These are phyloP conservation scores for Irpex rosettiformis DNA, from an alignment of 1,284 basidiomycete species.

Conservation along the genomic window DNA sequence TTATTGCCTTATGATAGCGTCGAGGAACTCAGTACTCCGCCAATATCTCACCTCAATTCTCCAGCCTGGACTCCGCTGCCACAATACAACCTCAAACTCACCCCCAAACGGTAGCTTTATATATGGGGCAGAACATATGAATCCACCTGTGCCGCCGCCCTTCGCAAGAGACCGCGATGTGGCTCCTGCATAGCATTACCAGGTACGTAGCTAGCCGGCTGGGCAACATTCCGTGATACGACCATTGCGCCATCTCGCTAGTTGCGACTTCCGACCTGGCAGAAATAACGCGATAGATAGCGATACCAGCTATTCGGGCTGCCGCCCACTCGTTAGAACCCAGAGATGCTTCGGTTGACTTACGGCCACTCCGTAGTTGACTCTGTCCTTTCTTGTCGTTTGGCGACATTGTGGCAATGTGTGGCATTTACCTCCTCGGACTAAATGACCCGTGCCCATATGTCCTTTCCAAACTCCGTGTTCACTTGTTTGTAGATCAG, in stretches of 20 bases:
- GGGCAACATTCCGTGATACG: neutral
- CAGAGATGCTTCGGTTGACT: neutral
- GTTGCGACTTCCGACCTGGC: neutral
- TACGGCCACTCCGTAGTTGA: neutral
- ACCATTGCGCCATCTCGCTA: neutral
- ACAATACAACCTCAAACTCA: neutral
- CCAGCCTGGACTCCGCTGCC: neutral
- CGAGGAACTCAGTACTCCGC: neutral
- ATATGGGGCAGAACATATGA: neutral
- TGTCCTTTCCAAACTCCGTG: neutral
- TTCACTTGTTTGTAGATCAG: neutral
- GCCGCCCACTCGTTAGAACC: neutral
- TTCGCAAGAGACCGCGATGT: neutral
- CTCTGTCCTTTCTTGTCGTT: neutral
- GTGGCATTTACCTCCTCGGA: neutral
- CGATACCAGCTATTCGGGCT: neutral
- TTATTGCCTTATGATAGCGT: neutral
- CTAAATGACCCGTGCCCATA: neutral
- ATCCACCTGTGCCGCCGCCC: neutral
- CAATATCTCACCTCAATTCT: neutral
- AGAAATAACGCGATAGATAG: neutral
- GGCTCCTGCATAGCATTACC: neutral
- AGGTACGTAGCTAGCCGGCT: neutral
- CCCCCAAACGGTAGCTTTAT: neutral
- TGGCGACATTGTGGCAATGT: neutral